Conservation (phyloP, 2,329 filamentous ascomycete genomes). For the Penicillium nordicum region DNA sequence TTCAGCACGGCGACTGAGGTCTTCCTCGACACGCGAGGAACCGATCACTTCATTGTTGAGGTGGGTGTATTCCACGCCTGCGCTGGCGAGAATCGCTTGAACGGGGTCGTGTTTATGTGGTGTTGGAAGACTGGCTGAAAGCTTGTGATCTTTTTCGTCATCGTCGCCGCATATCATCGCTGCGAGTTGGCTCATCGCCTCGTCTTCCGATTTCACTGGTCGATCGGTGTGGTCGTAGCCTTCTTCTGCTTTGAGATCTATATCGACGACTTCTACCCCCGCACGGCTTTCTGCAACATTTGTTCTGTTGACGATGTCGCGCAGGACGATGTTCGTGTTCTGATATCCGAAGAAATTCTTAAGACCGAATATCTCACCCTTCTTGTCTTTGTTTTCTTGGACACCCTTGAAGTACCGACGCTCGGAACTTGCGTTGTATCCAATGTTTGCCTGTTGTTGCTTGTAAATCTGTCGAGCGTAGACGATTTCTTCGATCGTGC, state of each 20-base stretch:
- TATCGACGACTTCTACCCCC: constrained; percentile 73
- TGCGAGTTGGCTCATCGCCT: constrained; percentile 70
- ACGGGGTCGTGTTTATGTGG: constrained; percentile 66
- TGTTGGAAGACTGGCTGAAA: constrained; percentile 18
- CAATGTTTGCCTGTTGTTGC: constrained; percentile 97
- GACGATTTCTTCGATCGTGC: constrained; percentile 94
- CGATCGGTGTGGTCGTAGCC: constrained; percentile 50
- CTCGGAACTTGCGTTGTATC: constrained; percentile 87
- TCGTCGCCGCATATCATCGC: constrained; percentile 52
- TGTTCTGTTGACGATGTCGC: constrained; percentile 98
- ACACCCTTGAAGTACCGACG: constrained; percentile 94
- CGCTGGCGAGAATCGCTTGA: constrained; percentile 80
- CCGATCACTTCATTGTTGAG: constrained; percentile 95
- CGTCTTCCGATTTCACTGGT: constrained; percentile 55
- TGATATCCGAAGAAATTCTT: constrained; percentile 82
- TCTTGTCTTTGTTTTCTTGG: constrained; percentile 74
- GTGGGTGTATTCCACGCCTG: constrained; percentile 92
- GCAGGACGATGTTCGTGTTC: constrained; percentile 71
- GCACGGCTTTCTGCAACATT: constrained; percentile 92
- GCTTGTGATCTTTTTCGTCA: constrained; percentile 12
- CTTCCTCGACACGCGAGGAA: constrained; percentile 84
- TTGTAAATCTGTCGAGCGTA: constrained; percentile 98
- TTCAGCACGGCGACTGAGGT: constrained; percentile 73
- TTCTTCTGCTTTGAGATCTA: constrained; percentile 64
- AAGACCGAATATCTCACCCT: constrained; percentile 92